Percentiles rank a stretch among this genome's conserved stretches.
phyloP scores from a whole-genome alignment of 805 yeast genomes.

The Pichia rugopelliculosa region DNA sequence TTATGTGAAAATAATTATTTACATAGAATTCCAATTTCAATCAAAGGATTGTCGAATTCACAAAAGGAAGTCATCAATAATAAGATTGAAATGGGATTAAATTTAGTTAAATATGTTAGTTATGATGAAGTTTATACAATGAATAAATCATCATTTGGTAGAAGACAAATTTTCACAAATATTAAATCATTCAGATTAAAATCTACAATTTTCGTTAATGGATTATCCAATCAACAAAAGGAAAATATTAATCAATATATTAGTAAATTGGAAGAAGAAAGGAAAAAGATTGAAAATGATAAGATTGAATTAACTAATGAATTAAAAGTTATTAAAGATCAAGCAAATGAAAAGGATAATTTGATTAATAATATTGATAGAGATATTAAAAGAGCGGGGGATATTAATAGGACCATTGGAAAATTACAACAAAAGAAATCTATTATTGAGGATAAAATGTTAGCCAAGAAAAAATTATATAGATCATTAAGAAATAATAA shows the following conservation, averaged over 20 bases:
- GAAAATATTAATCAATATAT: slow-evolving; percentile 15
- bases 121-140: slow-evolving; percentile 48
- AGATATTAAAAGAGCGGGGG: not conserved
- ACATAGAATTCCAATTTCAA: slow-evolving; percentile 56
- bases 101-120: slow-evolving; percentile 52
- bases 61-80: slow-evolving; percentile 31
- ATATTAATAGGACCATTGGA: not conserved
- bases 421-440: slow-evolving; percentile 3
- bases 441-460: not conserved
- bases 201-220: slow-evolving; percentile 27
- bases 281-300: not conserved
- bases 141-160: slow-evolving; percentile 57
- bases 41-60: slow-evolving; percentile 34
- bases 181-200: slow-evolving; percentile 26
- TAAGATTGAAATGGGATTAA: slow-evolving; percentile 34
- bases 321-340: not conserved
- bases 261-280: slow-evolving; percentile 4
- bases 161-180: slow-evolving; percentile 41
- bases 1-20: slow-evolving; percentile 48
- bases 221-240: slow-evolving; percentile 26
- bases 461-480: not conserved
- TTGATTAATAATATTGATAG: not conserved
- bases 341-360: not conserved
- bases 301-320: not conserved
- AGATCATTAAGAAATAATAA: slow-evolving; percentile 3